Evolutionary conservation across 371 early-diverging fungal species (phyloP).

Genomic region (Furculomyces boomerangus): DNA sequence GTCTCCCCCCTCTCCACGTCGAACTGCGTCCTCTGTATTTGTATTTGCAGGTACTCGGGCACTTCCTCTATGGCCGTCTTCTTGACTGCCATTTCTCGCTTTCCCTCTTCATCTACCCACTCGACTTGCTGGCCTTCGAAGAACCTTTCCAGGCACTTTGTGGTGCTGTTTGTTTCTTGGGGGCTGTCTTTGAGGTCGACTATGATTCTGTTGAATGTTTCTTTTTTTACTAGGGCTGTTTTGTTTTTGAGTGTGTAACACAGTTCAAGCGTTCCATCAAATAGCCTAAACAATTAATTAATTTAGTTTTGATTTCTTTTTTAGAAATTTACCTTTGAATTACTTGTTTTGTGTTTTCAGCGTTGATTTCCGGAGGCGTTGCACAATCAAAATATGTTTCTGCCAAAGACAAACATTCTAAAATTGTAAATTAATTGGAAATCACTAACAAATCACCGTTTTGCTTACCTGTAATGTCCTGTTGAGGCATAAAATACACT

Average conservation of each 20-base stretch:
- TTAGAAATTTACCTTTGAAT: too few species aligned
- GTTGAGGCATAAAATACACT: neutral
- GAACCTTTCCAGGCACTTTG: neutral
- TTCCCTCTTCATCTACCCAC: neutral
- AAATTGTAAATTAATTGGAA: neutral
- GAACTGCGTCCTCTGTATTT: constrained; percentile 18
- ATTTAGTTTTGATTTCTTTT: too few species aligned
- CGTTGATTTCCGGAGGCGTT: neutral
- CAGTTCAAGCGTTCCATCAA: too few species aligned
- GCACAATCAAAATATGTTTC: neutral
- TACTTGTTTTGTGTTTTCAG: neutral
- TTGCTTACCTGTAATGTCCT: constrained; percentile 4
- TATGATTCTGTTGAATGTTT: neutral
- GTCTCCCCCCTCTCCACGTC: constrained; percentile 6
- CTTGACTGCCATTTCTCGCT: neutral
- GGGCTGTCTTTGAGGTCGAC: neutral
- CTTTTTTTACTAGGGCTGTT: neutral
- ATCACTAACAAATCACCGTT: neutral
- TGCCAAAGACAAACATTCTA: constrained; percentile 1
- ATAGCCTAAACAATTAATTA: too few species aligned
- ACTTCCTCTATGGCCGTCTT: neutral
- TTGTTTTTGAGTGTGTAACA: too few species aligned
- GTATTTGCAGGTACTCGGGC: constrained; percentile 20
- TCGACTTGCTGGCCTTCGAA: neutral
- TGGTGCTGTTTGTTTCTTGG: neutral